These are phyloP conservation scores for Hyphochytrium catenoides DNA, from an alignment of 352 stramenopile species.

Conservation along the genomic window DNA sequence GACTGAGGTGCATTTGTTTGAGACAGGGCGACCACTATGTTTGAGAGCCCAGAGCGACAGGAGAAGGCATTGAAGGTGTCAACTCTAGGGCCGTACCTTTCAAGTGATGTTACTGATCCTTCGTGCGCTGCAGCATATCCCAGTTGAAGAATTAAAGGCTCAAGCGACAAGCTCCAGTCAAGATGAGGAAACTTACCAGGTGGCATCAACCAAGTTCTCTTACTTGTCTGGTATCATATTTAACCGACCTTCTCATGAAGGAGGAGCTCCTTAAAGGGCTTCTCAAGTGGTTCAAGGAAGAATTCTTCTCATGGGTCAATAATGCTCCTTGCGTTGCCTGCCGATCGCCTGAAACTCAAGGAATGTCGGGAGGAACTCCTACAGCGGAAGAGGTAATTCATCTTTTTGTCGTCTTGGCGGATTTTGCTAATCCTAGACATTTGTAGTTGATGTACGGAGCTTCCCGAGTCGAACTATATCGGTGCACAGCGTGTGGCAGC, in stretches of 20 bases:
- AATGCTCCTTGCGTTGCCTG: constrained; percentile 32
- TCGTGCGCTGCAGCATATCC: constrained; percentile 35
- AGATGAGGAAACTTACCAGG: constrained; percentile 27
- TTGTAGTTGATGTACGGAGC: constrained; percentile 18
- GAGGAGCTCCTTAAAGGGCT: constrained; percentile 45
- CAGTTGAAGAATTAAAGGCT: constrained; percentile 27
- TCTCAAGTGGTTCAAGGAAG: constrained; percentile 61
- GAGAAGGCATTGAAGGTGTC: too few relatives aligned
- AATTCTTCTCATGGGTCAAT: constrained; percentile 75
- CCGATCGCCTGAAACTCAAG: constrained; percentile 19
- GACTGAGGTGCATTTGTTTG: too few relatives aligned
- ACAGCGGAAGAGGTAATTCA: constrained; percentile 25
- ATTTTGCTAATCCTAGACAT: background rate
- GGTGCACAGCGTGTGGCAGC: constrained; percentile 23
- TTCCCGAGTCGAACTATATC: constrained; percentile 57
- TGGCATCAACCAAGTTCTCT: constrained; percentile 20
- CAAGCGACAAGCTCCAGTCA: too few relatives aligned
- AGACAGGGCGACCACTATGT: too few relatives aligned
- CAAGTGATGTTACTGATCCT: too few relatives aligned
- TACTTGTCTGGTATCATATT: constrained; percentile 14
- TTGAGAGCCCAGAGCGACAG: too few relatives aligned
- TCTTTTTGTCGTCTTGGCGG: background rate
- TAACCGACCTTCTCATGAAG: background rate
- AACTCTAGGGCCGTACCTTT: too few relatives aligned
- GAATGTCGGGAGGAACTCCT: constrained; percentile 17